Base-by-base conservation (phyloP, 139 green algal species). In the Limnomonas spitsbergensis region DNA sequence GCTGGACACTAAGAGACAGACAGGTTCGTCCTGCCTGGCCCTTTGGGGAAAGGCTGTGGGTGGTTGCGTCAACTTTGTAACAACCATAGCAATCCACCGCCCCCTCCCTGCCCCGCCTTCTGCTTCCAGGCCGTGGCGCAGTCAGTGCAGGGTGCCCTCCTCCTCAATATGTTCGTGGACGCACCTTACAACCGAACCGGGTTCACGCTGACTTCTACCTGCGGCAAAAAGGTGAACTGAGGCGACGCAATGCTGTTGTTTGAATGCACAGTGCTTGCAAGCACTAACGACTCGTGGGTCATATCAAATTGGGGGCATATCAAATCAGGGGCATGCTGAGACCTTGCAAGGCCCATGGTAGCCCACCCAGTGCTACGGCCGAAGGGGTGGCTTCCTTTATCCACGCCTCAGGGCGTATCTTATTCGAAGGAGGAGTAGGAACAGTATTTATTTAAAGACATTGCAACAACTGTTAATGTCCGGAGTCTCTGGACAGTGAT, bases 141-240 rank as follows among this genome's bases (percentile, higher is more conserved):
- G 20, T 61, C 47, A 61, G 47, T 29, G 14, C 47, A 14, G 20
- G 14, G 47, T 29, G 47, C 20, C 47, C 47, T 61, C 24, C 66
- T 94, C 0, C 87, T 76, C 1, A 80, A 92, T 76, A 34, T 84
- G 0, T 95, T 95, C 47, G 67, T 87, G 0, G 92, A 97, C 70
- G 54, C 34, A 36, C 79, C 86, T 0, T 97, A 97, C 86, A 88
- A 97, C 79, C 83, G 92, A 0, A 94, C 82, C 6, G 85, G 87
- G 38, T 91, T 94, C 77, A 96, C 90, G 0, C 67, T 97, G 0
- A 80, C 75, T 14, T 70, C 75, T 38, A 34, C 42, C 3, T 61
- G 66, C 29, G 36, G 3, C 47, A 53, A 47, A 32, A 1, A 54
- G 70, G 70, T 77, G n/a, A 27, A 27, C 31, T 14, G 61, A 32